Evolutionary conservation across 2,329 filamentous ascomycete species (phyloP), one percentile per base, ranked within the genome.

Genomic region (Daldinia eschscholtzii): DNA sequence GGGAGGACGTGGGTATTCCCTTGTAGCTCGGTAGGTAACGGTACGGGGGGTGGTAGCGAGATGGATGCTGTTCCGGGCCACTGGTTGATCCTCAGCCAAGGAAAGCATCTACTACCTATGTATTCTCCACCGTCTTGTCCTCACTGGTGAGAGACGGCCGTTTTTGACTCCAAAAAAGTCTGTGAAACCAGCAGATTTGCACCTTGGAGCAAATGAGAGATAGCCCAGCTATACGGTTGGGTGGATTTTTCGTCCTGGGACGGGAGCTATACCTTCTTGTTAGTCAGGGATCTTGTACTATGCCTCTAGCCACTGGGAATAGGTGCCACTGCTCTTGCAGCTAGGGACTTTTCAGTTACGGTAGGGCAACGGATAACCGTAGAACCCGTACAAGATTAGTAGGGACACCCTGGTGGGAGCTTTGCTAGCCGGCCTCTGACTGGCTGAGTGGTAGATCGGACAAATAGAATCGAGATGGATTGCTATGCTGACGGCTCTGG

Each of bases 51-150:
- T 67, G 70, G 68, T 65, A 75, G 75, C 74, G 74, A 75, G 48
- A 75, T 74, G 75, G 75, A 76, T 73, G 73, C 69, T 65, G 72
- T 76, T 77, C 76, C 75, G 74, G 72, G 68, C 67, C 65, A 69
- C 59, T 68, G 72, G 70, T 73, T 71, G 72, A 75, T 73, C 71
- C 73, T 73, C 70, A 74, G 75, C 76, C 74, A 76, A 76, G 75
- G 70, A 61, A 56, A 42, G 30, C 70, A 65, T 71, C 63, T 23
- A 1, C 20, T 23, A 23, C 20, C 20, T 23, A 23, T 23, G 20
- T 23, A 23, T 23, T 61, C 64, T 65, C 62, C 62, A 67, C 68
- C 70, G 65, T 70, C 61, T 68, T 68, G 64, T 30, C 28, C 23
- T 61, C 23, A 65, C 57, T 68, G 57, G 61, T 52, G 53, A 58